Evolutionary conservation across 495 filamentous ascomycete genomes (phyloP), one percentile per base, ranked within the genome.

Genomic region (Astrocystis sublimbata): DNA sequence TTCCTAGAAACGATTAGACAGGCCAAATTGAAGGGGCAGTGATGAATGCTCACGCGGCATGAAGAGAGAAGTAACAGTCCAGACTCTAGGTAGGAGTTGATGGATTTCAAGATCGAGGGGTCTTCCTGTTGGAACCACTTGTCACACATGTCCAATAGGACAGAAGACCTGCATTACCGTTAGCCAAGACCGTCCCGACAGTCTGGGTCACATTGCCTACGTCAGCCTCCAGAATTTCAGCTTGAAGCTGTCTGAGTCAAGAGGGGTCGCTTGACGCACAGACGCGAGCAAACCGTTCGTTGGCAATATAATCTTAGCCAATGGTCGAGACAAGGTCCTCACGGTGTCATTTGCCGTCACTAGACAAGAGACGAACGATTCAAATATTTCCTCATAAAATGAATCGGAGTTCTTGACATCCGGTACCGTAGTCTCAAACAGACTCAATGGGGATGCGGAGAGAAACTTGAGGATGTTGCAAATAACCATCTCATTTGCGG

Each of bases 401-500:
- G 61, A 65, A 28, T 76, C 73, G 52, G 73, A 76, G 15, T 80
- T 75, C 7, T 61, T 40, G 19, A 75, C 79, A 50, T 78, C 72
- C 17, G 62, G 49, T 6, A 64, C 66, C 21, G 50, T 28, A 43
- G 38, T 62, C 60, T 72, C 70, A 49, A 85, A 81, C n/a, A 85
- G 68, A 3, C 79, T 82, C 54, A 75, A 65, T 2, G 83, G 82
- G 6, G 77, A 79, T 17, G 79, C 79, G 51, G 81, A 78, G 54
- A 86, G 68, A 59, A 86, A 84, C 40, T 75, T 71, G 17, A 86
- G 70, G 26, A 84, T 81, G 55, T 77, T 80, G 68, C 77, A 81
- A 30, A 81, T 72, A 19, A 70, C 60, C 67, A 81, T 75, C 46
- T 66, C 73, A 38, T 75, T 69, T 15, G 73, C 72, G 10, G 75